Evolutionary conservation across 75 land plant genomes (phyloP), one percentile per base, ranked within the genome.

Genomic region (Gnetum montanum): DNA sequence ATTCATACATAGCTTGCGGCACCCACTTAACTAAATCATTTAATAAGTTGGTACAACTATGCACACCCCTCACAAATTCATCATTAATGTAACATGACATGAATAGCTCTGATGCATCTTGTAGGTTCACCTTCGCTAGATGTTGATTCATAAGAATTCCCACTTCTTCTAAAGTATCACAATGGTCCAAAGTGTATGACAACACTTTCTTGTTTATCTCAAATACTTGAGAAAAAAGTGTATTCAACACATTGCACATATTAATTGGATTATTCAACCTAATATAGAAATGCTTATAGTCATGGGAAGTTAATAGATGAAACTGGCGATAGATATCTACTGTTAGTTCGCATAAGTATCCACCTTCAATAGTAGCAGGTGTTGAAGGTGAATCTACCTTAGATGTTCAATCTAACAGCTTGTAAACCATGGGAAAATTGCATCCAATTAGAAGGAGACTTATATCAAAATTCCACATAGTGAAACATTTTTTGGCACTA

Each of bases 1-100:
- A 7, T 40, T 66, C 61, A 58, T 58, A 66, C 18, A 55, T 18
- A 58, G 56, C 28, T 10, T 26, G 29, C 38, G 58, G 61, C n/a
- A 57, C 27, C 24, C 45, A 23, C 23, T 20, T 57, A 4, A 22
- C 29, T 12, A 65, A 57, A 11, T 56, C 60, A 3, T 45, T 48
- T 45, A 54, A 54, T 2, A 64, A 13, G 20, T 11, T 23, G 4
- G 20, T 24, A 47, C 12, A 29, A 0, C 24, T 43, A 44, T 12
- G 12, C 20, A 19, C 48, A 10, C 26, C 49, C 49, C 49, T 46
- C 10, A 43, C 25, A 15, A 11, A 7, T 0, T 38, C 4, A 26
- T 54, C 59, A 30, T 44, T 23, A 4, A 54, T 18, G 18, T 64
- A 64, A 27, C 36, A 52, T 5, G 24, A 4, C 31, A 58, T 54